Base-by-base conservation (phyloP, 1,284 basidiomycete species). In the Hortiboletus rubellus region DNA sequence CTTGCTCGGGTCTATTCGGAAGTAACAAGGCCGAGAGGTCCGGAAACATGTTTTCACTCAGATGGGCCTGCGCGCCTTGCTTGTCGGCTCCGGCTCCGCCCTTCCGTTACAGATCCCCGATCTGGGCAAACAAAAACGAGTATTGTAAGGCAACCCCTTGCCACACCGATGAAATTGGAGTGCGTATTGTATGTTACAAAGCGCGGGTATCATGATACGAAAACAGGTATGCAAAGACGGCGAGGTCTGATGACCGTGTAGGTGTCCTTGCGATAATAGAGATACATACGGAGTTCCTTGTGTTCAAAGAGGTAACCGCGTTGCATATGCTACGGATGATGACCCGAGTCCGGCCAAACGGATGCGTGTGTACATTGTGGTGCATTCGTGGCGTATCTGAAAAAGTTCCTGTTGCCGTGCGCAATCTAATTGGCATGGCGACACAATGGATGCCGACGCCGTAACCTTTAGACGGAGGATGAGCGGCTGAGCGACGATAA, bases 301-400 rank as follows among this genome's bases (percentile, higher is more conserved):
- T 43, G 36, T 55, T 59, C 55, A 46, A 43, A 41, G 17, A 22
- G 7, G 52, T 47, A 46, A 30, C 31, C 12, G 31, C 33, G 17
- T 33, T 24, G 38, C 30, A 66, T 51, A 45, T 41, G 42, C 46
- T 50, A 52, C 38, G 31, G 33, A 37, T 42, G 38, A 45, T 50
- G 46, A 42, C 52, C 55, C 27, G 11, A 55, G 55, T 68, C 53
- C 63, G 10, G 63, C 66, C 62, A 43, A 56, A 37, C 31, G 27
- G 55, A 69, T 66, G 67, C 65, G 24, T 56, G 60, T 51, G 49
- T 66, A 66, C 64, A 66, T 66, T 69, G 64, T 67, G 18, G 54
- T 52, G 67, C 64, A 66, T 55, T 49, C 55, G 43, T 50, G 55
- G 62, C 62, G 46, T 57, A 31, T 55, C 30, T 59, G 18, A 34